phyloP scores from a whole-genome alignment of 1,139 yeast species.

The Lodderomyces elongisporus region DNA sequence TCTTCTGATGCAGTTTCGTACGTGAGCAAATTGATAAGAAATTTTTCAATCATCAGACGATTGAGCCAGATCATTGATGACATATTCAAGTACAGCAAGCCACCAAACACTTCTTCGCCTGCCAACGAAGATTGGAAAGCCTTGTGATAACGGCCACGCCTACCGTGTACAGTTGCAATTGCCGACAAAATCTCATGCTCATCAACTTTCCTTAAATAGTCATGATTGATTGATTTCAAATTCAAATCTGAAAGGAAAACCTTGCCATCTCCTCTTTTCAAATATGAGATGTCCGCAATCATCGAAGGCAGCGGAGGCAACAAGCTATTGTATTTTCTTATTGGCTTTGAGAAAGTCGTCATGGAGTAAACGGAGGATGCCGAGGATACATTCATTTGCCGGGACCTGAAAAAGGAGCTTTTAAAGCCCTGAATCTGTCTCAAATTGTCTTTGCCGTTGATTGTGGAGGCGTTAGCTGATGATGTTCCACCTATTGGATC shows the following conservation, averaged over 20 bases:
- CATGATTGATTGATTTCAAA: constrained; percentile 34
- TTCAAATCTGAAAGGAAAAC: constrained; percentile 40
- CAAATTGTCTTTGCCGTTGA: background rate
- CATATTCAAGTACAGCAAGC: constrained; percentile 32
- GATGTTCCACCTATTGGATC: constrained; percentile 1
- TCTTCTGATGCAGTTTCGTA: constrained; percentile 8
- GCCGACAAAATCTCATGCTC: constrained; percentile 36
- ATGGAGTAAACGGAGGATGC: constrained; percentile 30
- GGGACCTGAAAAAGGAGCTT: constrained; percentile 9
- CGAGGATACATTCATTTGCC: constrained; percentile 17
- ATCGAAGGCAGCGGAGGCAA: constrained; percentile 34
- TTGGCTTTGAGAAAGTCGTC: constrained; percentile 27
- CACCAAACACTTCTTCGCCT: constrained; percentile 11
- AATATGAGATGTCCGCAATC: constrained; percentile 23
- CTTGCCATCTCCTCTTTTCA: constrained; percentile 34
- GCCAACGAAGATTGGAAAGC: constrained; percentile 10
- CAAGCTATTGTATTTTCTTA: constrained; percentile 31
- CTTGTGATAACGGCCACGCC: constrained; percentile 10
- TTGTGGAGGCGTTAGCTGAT: background rate
- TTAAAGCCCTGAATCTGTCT: background rate
- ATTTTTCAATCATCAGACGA: constrained; percentile 31
- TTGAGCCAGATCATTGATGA: constrained; percentile 52
- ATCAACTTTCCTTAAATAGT: constrained; percentile 26
- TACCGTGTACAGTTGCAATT: constrained; percentile 23
- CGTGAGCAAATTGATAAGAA: constrained; percentile 20